These are phyloP conservation scores for Hyparrhenia diplandra DNA, from an alignment of 176 grass and related monocot species.

Conservation along the genomic window DNA sequence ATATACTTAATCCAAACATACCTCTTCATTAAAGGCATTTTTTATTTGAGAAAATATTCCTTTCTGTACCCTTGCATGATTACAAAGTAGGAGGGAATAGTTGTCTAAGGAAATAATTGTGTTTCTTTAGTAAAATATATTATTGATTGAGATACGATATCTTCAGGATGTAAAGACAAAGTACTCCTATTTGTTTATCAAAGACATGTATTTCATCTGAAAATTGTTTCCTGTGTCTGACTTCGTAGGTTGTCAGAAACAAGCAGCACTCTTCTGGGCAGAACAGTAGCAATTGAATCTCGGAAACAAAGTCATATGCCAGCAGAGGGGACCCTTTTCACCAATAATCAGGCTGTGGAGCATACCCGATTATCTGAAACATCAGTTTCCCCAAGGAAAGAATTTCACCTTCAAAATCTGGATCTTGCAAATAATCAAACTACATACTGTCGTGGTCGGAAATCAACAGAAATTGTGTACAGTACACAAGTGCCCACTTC, in stretches of 20 bases:
- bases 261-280: constrained; percentile 11
- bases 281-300: constrained; percentile 28
- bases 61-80: neutral
- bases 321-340: constrained; percentile 29
- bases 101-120: neutral
- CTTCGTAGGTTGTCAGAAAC: constrained; percentile 33
- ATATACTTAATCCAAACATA: neutral
- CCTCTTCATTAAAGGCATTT: neutral
- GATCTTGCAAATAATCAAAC: constrained; percentile 35
- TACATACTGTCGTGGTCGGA: constrained; percentile 32
- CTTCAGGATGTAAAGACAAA: constrained; percentile 8
- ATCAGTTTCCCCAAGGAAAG: constrained; percentile 42
- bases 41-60: neutral
- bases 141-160: constrained; percentile 19
- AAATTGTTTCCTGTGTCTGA: neutral
- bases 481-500: constrained; percentile 30
- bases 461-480: constrained; percentile 51
- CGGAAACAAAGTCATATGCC: constrained; percentile 24
- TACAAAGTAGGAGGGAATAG: neutral
- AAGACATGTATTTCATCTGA: constrained; percentile 8
- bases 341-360: constrained; percentile 38
- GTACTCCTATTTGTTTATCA: neutral
- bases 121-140: neutral
- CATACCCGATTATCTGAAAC: constrained; percentile 35
- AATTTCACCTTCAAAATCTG: constrained; percentile 28